These are phyloP conservation scores for Silene latifolia DNA, from an alignment of 148 eudicot genomes.

Conservation along the genomic window DNA sequence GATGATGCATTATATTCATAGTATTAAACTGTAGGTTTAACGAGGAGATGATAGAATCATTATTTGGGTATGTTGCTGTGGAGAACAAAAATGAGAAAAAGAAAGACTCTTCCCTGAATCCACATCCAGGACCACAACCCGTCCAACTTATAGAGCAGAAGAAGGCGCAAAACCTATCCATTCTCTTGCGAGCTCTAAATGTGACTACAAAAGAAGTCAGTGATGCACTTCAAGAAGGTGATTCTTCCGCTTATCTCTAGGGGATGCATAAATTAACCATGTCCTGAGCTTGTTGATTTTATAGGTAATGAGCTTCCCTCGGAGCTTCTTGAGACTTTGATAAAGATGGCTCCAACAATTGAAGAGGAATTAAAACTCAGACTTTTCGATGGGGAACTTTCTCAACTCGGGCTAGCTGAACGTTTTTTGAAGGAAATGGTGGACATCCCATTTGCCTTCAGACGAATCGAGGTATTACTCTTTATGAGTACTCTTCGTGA, in stretches of 20 bases:
- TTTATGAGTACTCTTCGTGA: slow-evolving; percentile 67
- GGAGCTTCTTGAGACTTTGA: slow-evolving; percentile 63
- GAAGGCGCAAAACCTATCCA: slow-evolving; percentile 69
- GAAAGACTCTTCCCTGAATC: slow-evolving; percentile 46
- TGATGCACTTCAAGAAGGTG: slow-evolving; percentile 78
- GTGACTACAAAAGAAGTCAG: slow-evolving; percentile 70
- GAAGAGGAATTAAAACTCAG: slow-evolving; percentile 75
- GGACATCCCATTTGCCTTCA: slow-evolving; percentile 68
- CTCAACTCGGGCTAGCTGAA: slow-evolving; percentile 77
- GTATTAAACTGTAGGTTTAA: slow-evolving; percentile 49
- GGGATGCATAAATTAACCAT: background rate
- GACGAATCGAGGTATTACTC: slow-evolving; percentile 56
- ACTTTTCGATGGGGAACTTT: slow-evolving; percentile 50
- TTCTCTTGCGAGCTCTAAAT: slow-evolving; percentile 59
- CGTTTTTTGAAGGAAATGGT: slow-evolving; percentile 67
- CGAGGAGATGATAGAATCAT: slow-evolving; percentile 90
- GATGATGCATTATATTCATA: background rate
- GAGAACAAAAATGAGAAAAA: slow-evolving; percentile 42
- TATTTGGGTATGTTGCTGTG: slow-evolving; percentile 65
- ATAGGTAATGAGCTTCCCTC: slow-evolving; percentile 65
- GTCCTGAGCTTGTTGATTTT: background rate
- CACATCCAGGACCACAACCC: slow-evolving; percentile 31
- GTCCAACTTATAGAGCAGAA: slow-evolving; percentile 71
- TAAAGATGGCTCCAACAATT: slow-evolving; percentile 78
- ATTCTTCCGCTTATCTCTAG: slow-evolving; percentile 7